Evolutionary conservation across 306 rosid genomes (phyloP).

Genomic region (Lagenaria siceraria): DNA sequence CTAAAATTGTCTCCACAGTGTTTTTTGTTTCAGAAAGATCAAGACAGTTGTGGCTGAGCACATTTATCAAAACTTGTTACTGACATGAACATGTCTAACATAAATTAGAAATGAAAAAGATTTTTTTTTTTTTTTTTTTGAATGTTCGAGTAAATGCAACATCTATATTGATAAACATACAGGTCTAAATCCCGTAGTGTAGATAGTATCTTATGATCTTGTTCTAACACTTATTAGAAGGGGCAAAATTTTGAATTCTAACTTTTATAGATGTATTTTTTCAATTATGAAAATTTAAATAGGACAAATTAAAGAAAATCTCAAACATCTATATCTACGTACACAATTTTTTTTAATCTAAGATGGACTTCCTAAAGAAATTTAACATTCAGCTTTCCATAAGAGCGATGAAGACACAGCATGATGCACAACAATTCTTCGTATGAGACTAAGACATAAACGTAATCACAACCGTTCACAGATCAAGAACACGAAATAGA

Average conservation of each 20-base stretch:
- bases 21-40: no score
- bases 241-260: background rate
- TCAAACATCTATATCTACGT: background rate
- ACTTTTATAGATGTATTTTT: background rate
- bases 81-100: background rate
- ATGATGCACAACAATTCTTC: background rate
- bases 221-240: background rate
- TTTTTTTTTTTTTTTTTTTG: no score
- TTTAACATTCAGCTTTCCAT: background rate
- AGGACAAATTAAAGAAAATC: background rate
- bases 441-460: background rate
- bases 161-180: background rate
- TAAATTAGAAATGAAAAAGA: background rate
- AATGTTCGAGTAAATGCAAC: background rate
- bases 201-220: background rate
- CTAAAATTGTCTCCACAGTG: no score
- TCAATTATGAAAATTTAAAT: background rate
- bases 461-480: background rate
- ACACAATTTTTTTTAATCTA: background rate
- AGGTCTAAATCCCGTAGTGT: background rate
- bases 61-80: background rate
- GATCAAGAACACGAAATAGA: background rate
- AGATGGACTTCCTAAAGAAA: background rate
- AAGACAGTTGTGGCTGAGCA: background rate
- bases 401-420: background rate